Base-by-base conservation (phyloP, 441 rosid species). In the Populus hybrid region DNA sequence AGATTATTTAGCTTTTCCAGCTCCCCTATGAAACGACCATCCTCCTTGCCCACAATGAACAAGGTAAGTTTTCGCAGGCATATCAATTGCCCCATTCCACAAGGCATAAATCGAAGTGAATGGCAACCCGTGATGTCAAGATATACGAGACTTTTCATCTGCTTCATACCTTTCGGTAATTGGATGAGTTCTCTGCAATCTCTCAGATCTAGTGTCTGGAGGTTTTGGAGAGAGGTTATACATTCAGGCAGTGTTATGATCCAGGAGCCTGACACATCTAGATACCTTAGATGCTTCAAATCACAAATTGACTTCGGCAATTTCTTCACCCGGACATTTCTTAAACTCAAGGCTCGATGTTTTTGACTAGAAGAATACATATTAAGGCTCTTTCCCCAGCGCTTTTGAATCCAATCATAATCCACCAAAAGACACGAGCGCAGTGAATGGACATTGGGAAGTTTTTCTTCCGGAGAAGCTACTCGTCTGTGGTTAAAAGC, bases 151-250 rank as follows among this genome's bases (percentile, higher is more conserved):
- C 9, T 69, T 35, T 30, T 57, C 77, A 78, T 46, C 4, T 57
- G 30, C 72, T 35, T 68, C 69, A 78, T 53, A 32, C 61, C 69
- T 18, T 73, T 36, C 21, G 81, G 81, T 28, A 78, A 69, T 61
- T 16, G 24, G 1, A 18, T 6, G 53, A 78, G 77, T 16, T 11
- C 0, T 3, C 0, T 0, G n/a, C 81, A 78, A 0, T 1, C 0
- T 2, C 16, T 53, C 1, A 78, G 69, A n/a, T 50, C 26, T 70
- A 78, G 30, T 20, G 57, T 70, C 4, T 70, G 57, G 8, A 70
- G 42, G 53, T 70, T 35, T 69, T 69, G 79, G 14, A 77, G 79
- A n/a, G 69, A 69, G 79, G 46, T 38, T 6, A 12, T 77, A 16
- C n/a, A 0, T 50, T 50, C 74, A 0, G 74, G 61, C 1, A 77